Evolutionary conservation across 768 basidiomycete species (phyloP).

Genomic region (Mycena alexandri): DNA sequence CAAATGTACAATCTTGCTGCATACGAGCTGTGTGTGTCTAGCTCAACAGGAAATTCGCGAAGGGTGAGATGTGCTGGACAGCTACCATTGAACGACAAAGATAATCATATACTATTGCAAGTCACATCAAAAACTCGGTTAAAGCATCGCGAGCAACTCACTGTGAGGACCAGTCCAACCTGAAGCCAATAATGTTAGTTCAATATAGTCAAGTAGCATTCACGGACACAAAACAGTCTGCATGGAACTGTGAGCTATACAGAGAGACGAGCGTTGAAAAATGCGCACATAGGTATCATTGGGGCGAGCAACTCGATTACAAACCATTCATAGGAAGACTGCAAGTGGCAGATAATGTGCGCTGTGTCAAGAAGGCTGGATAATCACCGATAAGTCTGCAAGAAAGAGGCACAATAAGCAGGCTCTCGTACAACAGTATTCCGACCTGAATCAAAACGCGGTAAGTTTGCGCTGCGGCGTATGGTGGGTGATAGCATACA

Average conservation of each 20-base stretch:
- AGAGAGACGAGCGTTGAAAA: neutral
- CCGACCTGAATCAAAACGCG: neutral
- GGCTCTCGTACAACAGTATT: neutral
- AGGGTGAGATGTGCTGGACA: no score
- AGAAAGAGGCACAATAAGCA: no score
- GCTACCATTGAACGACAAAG: constrained; percentile 21
- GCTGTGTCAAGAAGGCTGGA: constrained; percentile 4
- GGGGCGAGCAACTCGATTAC: neutral
- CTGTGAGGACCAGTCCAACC: neutral
- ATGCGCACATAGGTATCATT: neutral
- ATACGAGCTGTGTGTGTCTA: neutral
- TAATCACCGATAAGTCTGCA: no score
- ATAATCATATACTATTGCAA: constrained; percentile 1
- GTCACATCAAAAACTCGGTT: neutral
- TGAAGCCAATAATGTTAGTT: neutral
- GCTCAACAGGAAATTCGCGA: neutral
- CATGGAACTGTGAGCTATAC: no score
- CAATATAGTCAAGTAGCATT: neutral
- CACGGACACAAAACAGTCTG: neutral
- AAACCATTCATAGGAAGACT: constrained; percentile 1
- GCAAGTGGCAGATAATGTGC: neutral
- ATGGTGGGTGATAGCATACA: neutral
- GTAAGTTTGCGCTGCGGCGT: neutral
- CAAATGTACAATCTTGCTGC: constrained; percentile 6
- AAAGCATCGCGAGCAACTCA: neutral